Evolutionary conservation across 257 asterid species (phyloP), one percentile per base, ranked within the genome.

Genomic region (Solanum appendiculatum): DNA sequence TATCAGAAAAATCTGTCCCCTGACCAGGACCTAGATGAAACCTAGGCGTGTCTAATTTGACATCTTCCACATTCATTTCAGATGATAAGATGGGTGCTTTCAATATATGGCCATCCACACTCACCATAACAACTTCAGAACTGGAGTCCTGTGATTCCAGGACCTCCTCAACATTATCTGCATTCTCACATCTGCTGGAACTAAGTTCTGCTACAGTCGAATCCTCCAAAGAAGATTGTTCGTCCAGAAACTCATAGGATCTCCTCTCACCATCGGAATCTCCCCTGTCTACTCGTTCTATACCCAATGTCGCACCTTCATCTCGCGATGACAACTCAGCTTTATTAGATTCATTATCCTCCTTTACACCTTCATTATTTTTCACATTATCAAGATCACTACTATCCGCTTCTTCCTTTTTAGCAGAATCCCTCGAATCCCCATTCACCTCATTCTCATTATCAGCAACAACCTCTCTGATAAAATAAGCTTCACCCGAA

Each of bases 71-170:
- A 37, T 90, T 88, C 75, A 92, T 90, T 85, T 89, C 98, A 5
- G 92, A 90, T 37, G 95, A 94, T 18, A 95, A 93, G 89, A 96
- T 93, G 85, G 98, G 99, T 42, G 99, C 99, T 36, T 91, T 97
- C 60, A 95, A 89, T 89, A 96, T 88, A 75, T 94, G 98, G 77
- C 99, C 99, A 84, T 97, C 99, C 64, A 95, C 97, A 82, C 98
- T 95, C 75, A 96, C 98, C 90, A 97, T 89, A 88, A 97, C 96
- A 51, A 97, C 98, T 90, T 96, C 99, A 27, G 99, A 95, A 87
- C 75, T 92, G 21, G 91, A 89, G 86, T 86, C 88, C 87, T 92
- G 91, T 56, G 96, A 91, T 90, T 95, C 97, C 77, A 96, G 54
- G 68, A 88, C 94, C 84, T 90, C 89, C 63, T 91, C 95, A 86